Evolutionary conservation across 768 basidiomycete genomes (phyloP), one percentile per base, ranked within the genome.

Genomic region (Lentinula detonsa): DNA sequence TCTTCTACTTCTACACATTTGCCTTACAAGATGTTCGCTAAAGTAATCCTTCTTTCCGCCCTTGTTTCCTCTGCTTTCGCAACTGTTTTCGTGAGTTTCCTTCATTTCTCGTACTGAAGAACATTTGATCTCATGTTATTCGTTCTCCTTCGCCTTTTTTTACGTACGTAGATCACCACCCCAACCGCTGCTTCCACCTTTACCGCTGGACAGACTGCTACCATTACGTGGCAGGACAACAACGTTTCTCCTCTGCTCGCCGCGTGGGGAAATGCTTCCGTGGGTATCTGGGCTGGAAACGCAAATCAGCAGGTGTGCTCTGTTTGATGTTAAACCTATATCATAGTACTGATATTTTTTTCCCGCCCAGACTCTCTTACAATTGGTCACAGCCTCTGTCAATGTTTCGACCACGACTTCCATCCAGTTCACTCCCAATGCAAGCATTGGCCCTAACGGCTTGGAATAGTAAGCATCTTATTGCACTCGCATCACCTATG

Each of bases 281-380:
- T 90, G 43, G 81, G 78, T 39, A 79, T 93, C 72, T 91, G 84
- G 64, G 79, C 73, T 57, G 90, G 90, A 46, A 89, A 82, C 68
- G 72, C 78, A 34, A 71, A 68, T 10, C 75, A 83, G 65, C 90
- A 91, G 82, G 89, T 88, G 49, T 16, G 73, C 63, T 40, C 28
- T 28, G 28, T 43, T 18, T 37, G 31, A 13, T n/a, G 15, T 57
- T 11, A 39, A 11, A 40, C 21, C 21, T 21, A 21, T 21, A 13
- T 16, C 11, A 5, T 6, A 21, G n/a, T 8, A 0, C n/a, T 61
- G 8, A 18, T 46, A 1, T n/a, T 37, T 33, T 61, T 18, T 59
- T 57, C 78, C 51, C 43, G 53, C 28, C 1, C 35, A 83, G 90
- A 87, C 86, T 4, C 66, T 65, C 5, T 74, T 92, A 37, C 88